These are phyloP conservation scores for Fremontodendron californicum DNA, from an alignment of 345 rosid genomes.

Conservation along the genomic window DNA sequence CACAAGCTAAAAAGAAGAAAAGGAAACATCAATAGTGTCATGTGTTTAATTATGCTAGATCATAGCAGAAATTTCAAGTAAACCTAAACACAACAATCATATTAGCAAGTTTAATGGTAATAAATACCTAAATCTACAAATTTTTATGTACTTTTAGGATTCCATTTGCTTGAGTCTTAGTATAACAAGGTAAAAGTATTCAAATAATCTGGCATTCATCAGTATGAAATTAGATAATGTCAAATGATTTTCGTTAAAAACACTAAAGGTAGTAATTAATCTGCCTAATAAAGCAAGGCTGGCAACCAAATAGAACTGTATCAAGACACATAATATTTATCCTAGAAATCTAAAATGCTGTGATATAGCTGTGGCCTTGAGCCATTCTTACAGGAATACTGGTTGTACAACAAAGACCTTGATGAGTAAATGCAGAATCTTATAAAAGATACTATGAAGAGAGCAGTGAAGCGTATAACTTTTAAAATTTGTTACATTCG, in stretches of 20 bases:
- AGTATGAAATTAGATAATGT: background rate
- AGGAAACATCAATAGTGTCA: background rate
- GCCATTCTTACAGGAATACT: background rate
- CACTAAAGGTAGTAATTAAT: background rate
- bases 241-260: background rate
- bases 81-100: background rate
- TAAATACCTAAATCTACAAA: background rate
- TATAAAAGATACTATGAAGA: background rate
- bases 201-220: background rate
- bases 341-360: background rate
- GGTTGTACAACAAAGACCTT: background rate
- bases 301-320: background rate
- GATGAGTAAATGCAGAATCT: background rate
- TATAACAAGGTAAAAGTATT: background rate
- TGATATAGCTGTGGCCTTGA: background rate
- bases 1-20: conserved; percentile 9
- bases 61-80: background rate
- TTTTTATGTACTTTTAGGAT: background rate
- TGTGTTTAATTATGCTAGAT: background rate
- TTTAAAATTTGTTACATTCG: background rate
- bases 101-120: background rate
- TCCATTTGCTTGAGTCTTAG: background rate
- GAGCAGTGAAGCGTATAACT: too few relatives aligned
- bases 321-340: background rate
- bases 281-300: background rate